Percentiles rank a stretch among this genome's conserved stretches.
Evolutionary conservation across 2,329 filamentous ascomycete genomes (phyloP).

Genomic region (Aspergillus brunneoviolaceus): DNA sequence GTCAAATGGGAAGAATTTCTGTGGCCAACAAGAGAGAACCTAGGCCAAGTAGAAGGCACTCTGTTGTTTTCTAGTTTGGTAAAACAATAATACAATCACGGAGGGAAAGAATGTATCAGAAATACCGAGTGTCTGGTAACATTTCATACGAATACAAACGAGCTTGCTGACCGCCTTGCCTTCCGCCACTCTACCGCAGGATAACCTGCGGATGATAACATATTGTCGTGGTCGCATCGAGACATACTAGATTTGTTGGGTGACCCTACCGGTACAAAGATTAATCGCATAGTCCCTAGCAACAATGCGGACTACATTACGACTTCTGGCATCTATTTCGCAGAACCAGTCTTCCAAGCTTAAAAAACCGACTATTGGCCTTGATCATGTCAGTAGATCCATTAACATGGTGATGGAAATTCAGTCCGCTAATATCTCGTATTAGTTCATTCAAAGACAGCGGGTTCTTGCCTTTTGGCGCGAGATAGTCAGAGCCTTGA

Average conservation of each 20-base stretch:
- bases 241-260: too few species aligned
- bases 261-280: too few species aligned
- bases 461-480: slow-evolving; percentile 46
- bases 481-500: slow-evolving; percentile 42
- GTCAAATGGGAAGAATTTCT: too few species aligned
- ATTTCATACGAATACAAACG: slow-evolving; percentile 7
- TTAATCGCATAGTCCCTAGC: not conserved
- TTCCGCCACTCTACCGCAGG: slow-evolving; percentile 3
- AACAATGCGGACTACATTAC: slow-evolving; percentile 32
- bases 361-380: slow-evolving; percentile 37
- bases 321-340: slow-evolving; percentile 31
- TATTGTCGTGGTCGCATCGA: too few species aligned
- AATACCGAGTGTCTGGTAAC: not conserved
- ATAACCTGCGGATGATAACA: too few species aligned
- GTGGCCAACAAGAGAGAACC: too few species aligned
- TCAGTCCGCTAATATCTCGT: slow-evolving; percentile 7
- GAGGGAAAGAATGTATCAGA: not conserved
- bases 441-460: slow-evolving; percentile 45
- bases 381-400: slow-evolving; percentile 38
- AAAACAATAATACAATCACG: too few species aligned
- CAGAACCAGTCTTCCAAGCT: slow-evolving; percentile 32
- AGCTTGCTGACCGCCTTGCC: slow-evolving; percentile 12
- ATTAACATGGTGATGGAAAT: not conserved
- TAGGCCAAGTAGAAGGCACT: too few species aligned
- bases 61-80: too few species aligned